phyloP scores from a whole-genome alignment of 129 eudicot species.

The Logfia minima region DNA sequence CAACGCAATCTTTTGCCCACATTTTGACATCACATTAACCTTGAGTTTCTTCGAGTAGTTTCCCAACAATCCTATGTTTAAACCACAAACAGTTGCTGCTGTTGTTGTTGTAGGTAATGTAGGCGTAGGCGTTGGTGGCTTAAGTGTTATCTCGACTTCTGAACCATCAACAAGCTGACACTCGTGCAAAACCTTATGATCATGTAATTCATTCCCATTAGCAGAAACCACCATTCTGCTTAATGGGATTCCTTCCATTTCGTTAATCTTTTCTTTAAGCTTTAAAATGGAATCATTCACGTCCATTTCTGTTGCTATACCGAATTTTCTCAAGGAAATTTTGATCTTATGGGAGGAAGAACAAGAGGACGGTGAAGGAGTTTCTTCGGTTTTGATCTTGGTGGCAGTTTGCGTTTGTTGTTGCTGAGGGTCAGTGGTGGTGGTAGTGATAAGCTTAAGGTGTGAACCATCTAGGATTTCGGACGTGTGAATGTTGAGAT shows the following conservation, averaged over 20 bases:
- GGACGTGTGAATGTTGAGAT: conserved; percentile 52
- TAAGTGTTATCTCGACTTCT: conserved; percentile 46
- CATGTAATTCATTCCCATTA: conserved; percentile 57
- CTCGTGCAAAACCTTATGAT: conserved; percentile 42
- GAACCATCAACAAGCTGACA: conserved; percentile 47
- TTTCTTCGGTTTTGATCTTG: conserved; percentile 27
- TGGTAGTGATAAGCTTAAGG: conserved; percentile 43
- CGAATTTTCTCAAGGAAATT: conserved; percentile 36
- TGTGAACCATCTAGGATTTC: conserved; percentile 53
- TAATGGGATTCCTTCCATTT: conserved; percentile 43
- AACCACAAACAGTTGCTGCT: neutral
- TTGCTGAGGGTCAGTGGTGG: conserved; percentile 21
- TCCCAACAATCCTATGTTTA: conserved; percentile 22
- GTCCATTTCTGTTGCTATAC: conserved; percentile 40
- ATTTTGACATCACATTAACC: conserved; percentile 46
- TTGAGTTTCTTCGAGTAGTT: conserved; percentile 42
- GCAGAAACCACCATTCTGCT: conserved; percentile 26
- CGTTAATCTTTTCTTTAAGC: conserved; percentile 55
- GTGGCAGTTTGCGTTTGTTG: conserved; percentile 21
- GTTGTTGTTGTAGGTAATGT: conserved; percentile 5
- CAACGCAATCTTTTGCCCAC: conserved; percentile 52
- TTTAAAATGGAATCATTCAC: conserved; percentile 34
- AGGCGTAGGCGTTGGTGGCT: conserved; percentile 25
- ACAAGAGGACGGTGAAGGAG: conserved; percentile 10
- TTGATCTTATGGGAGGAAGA: conserved; percentile 40